Conservation (phyloP, 2,329 filamentous ascomycete genomes). For the Microcyclospora pomicola region DNA sequence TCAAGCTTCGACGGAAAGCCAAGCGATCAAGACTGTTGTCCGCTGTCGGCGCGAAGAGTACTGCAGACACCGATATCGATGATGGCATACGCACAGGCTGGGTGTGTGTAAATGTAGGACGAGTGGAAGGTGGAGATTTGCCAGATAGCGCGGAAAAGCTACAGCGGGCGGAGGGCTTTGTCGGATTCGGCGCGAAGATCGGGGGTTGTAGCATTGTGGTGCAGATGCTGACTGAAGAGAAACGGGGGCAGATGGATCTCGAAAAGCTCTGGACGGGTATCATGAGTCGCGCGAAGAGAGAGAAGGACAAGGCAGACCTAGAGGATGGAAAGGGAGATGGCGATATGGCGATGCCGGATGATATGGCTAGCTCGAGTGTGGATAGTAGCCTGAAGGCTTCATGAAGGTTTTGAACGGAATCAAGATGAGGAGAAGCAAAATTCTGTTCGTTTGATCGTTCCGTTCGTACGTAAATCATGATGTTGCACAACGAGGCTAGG, state of each 20-base stretch:
- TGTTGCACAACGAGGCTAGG: no score
- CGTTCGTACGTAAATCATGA: no score
- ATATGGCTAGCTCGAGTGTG: no score
- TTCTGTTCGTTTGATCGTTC: no score
- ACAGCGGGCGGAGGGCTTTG: slow-evolving; percentile 40
- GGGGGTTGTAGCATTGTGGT: slow-evolving; percentile 51
- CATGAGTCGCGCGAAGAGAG: slow-evolving; percentile 12
- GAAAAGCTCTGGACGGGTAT: slow-evolving; percentile 45
- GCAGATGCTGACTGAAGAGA: slow-evolving; percentile 59
- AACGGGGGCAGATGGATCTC: slow-evolving; percentile 51
- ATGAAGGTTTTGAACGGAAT: no score
- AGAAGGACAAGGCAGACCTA: slow-evolving; percentile 8
- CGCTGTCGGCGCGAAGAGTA: slow-evolving; percentile 45
- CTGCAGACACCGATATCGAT: slow-evolving; percentile 50
- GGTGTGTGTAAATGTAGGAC: slow-evolving; percentile 85
- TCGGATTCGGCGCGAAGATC: slow-evolving; percentile 58
- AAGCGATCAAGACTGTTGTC: slow-evolving; percentile 72
- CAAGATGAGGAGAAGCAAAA: no score
- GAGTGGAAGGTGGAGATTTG: slow-evolving; percentile 54
- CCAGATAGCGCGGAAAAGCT: slow-evolving; percentile 25
- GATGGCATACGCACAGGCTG: slow-evolving; percentile 87
- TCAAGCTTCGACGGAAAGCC: slow-evolving; percentile 66
- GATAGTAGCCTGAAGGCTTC: no score
- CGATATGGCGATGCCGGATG: no score
- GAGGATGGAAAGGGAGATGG: slow-evolving; percentile 1